A percentile compares a stretch with the other conserved stretches of the same genome.
These are phyloP conservation scores for Coemansia sp. DNA, from an alignment of 192 early-diverging fungal species.

Conservation along the genomic window DNA sequence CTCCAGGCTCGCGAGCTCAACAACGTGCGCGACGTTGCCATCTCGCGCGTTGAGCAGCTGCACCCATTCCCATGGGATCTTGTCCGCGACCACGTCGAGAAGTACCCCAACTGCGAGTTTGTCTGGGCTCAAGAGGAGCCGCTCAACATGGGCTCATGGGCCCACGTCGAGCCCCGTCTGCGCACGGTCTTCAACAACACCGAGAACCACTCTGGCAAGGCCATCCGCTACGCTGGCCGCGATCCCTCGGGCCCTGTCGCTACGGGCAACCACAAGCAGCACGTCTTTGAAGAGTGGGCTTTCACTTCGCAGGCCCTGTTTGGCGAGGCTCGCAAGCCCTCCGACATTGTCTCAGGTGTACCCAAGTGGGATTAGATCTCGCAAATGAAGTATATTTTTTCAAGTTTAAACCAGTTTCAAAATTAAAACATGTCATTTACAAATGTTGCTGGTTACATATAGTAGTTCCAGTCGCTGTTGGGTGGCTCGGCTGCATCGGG, in stretches of 20 bases:
- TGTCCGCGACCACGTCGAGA: constrained; percentile 81
- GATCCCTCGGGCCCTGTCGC: constrained; percentile 87
- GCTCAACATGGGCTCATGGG: constrained; percentile 92
- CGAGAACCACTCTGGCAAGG: constrained; percentile 63
- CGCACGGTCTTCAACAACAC: constrained; percentile 79
- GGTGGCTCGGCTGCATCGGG: constrained; percentile 38
- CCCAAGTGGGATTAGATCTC: constrained; percentile 64
- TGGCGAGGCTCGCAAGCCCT: constrained; percentile 68
- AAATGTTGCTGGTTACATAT: constrained; percentile 19
- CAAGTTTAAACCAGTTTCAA: constrained; percentile 12
- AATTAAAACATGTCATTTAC: background rate
- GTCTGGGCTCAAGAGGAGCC: constrained; percentile 97
- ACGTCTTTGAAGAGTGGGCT: constrained; percentile 80
- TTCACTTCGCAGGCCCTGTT: constrained; percentile 72
- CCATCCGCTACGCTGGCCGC: constrained; percentile 81
- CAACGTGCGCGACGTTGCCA: constrained; percentile 85
- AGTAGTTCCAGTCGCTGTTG: constrained; percentile 37
- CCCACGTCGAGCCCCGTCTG: constrained; percentile 85
- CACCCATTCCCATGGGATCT: constrained; percentile 95
- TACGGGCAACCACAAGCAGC: constrained; percentile 95
- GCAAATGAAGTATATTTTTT: background rate
- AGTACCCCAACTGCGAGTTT: constrained; percentile 90
- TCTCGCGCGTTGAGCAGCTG: constrained; percentile 94
- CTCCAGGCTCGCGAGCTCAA: constrained; percentile 87
- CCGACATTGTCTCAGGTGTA: constrained; percentile 69